Evolutionary conservation across 1,284 basidiomycete genomes (phyloP), one percentile per base, ranked within the genome.

Genomic region (Anthracocystis walkeri): DNA sequence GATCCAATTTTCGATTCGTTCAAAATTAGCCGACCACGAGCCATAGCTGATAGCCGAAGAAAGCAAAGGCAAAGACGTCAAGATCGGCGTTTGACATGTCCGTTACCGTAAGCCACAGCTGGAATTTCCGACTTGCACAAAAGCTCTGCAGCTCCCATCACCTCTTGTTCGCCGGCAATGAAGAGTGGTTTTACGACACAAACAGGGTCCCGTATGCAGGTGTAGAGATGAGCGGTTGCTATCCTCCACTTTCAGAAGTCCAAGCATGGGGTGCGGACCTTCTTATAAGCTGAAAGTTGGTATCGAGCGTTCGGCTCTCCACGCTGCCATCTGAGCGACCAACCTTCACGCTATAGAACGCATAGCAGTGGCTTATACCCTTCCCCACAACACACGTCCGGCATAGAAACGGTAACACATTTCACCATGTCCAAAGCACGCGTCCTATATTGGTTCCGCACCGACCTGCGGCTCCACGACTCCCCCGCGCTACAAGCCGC

Each of bases 381-480:
- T 1, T 48, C 14, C 16, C 8, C 7, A 18, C 46, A 12, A 46
- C 48, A n/a, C 25, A 20, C 33, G 49, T 16, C 5, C 38, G 2
- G n/a, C 45, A 25, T 11, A 29, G n/a, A n/a, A n/a, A n/a, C n/a
- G n/a, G 20, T 46, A 21, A 25, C 35, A 6, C 35, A 21, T 16
- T 12, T 8, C 61, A 62, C 14, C 25, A 69, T 75, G 72, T 62
- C 72, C 21, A 75, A 75, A 29, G 48, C 69, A 5, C 61, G 86
- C 41, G 86, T 88, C 4, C 66, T 88, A 11, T 87, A 87, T 74
- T 88, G 87, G 87, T 88, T 88, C 82, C 81, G 88, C 38, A 87
- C 88, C 25, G 88, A 89, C 78, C 80, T 89, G 38, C 86, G 88
- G 44, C 76, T 88, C 21, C 87, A 87, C 75, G 88, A 89, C 59